A percentile compares a stretch with the other conserved stretches of the same genome.
These are phyloP conservation scores for Pseudophaeomoniella oleicola DNA, from an alignment of 2,329 filamentous ascomycete species.

Conservation along the genomic window DNA sequence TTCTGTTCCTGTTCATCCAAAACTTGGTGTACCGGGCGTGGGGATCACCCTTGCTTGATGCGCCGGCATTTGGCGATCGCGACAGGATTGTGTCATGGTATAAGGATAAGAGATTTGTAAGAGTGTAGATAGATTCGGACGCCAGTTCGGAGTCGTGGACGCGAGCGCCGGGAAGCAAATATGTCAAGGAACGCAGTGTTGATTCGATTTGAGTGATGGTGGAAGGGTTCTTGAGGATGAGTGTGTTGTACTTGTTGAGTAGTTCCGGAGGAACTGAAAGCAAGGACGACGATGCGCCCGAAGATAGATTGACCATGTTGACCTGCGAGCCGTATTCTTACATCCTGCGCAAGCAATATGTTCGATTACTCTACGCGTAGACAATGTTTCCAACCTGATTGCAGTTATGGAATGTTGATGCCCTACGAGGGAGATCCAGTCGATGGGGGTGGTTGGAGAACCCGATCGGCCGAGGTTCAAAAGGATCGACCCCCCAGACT, in stretches of 20 bases:
- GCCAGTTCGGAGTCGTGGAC: constrained; percentile 70
- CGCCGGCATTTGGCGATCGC: constrained; percentile 43
- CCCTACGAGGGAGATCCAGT: too few relatives aligned
- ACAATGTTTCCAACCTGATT: too few relatives aligned
- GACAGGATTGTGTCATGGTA: constrained; percentile 24
- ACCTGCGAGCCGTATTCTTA: too few relatives aligned
- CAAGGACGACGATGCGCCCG: too few relatives aligned
- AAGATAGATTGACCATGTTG: too few relatives aligned
- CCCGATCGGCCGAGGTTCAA: too few relatives aligned
- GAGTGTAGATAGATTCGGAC: constrained; percentile 55
- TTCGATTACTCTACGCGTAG: too few relatives aligned
- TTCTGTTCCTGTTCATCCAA: constrained; percentile 44
- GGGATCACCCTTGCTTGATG: constrained; percentile 12
- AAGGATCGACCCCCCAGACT: too few relatives aligned
- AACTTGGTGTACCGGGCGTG: constrained; percentile 51
- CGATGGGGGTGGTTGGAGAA: too few relatives aligned
- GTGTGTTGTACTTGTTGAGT: not conserved
- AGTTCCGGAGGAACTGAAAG: not conserved
- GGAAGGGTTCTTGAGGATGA: constrained; percentile 58
- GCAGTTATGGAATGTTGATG: too few relatives aligned
- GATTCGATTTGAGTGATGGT: constrained; percentile 94
- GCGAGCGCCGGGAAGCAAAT: constrained; percentile 69
- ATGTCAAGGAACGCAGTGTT: constrained; percentile 79
- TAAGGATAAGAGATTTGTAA: constrained; percentile 10
- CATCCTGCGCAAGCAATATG: too few relatives aligned